These are phyloP conservation scores for Amyloporia xantha DNA, from an alignment of 768 basidiomycete species.

Conservation along the genomic window DNA sequence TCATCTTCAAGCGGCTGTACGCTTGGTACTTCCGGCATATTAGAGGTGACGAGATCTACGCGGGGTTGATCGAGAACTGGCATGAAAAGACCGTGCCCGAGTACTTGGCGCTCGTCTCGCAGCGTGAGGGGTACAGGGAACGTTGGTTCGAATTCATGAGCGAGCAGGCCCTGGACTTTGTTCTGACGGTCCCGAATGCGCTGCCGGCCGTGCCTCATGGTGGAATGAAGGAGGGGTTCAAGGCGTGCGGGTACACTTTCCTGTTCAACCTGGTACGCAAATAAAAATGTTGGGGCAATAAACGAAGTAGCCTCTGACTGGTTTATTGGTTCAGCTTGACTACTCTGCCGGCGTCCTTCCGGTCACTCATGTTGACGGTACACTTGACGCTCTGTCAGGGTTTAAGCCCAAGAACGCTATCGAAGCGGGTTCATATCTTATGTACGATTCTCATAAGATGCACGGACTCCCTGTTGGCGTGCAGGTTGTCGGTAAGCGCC, in stretches of 20 bases:
- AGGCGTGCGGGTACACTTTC: constrained; percentile 29
- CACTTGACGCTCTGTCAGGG: constrained; percentile 26
- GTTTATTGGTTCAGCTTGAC: constrained; percentile 30
- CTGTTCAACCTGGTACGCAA: constrained; percentile 38
- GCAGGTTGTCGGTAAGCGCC: constrained; percentile 37
- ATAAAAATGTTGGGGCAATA: background rate
- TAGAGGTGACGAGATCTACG: constrained; percentile 18
- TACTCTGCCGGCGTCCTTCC: constrained; percentile 42
- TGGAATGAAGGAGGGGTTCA: constrained; percentile 26
- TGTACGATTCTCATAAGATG: constrained; percentile 38
- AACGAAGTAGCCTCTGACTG: background rate
- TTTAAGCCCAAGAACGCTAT: constrained; percentile 29
- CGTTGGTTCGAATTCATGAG: constrained; percentile 22
- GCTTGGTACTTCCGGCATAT: constrained; percentile 22
- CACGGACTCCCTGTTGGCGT: constrained; percentile 41
- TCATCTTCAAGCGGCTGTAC: constrained; percentile 20
- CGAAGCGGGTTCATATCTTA: constrained; percentile 32
- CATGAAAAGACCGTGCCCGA: constrained; percentile 24
- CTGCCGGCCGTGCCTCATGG: constrained; percentile 34
- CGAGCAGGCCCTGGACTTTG: constrained; percentile 29
- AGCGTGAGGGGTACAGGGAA: constrained; percentile 24
- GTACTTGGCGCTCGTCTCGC: constrained; percentile 21
- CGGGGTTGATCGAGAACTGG: constrained; percentile 19
- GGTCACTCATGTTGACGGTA: constrained; percentile 33
- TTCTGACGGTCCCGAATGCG: constrained; percentile 34